Percentiles rank a stretch among this genome's conserved stretches.
phyloP scores from a whole-genome alignment of 2,329 filamentous ascomycete species.

The Rhynchosporium agropyri region DNA sequence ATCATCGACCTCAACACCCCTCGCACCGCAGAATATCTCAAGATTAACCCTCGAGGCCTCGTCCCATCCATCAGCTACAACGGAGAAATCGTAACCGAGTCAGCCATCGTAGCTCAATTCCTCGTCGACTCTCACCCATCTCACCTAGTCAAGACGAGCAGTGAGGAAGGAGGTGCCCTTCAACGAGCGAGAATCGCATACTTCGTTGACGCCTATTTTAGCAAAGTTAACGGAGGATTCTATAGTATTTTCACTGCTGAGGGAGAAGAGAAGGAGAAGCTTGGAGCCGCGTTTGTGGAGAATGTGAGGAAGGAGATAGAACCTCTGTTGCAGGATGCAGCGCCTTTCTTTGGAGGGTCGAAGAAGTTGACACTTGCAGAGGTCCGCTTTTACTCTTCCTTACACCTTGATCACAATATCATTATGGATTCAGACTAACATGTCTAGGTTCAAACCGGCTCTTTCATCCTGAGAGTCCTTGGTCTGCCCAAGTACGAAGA shows the following conservation, averaged over 20 bases:
- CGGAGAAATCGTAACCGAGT: slow-evolving; percentile 71
- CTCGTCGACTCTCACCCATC: slow-evolving; percentile 69
- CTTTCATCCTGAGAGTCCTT: slow-evolving; percentile 66
- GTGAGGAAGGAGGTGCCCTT: slow-evolving; percentile 57
- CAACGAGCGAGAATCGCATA: slow-evolving; percentile 67
- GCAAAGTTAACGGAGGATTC: slow-evolving; percentile 58
- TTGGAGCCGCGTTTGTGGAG: slow-evolving; percentile 55
- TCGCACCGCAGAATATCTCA: slow-evolving; percentile 72
- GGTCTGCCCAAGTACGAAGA: slow-evolving; percentile 51
- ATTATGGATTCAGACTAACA: slow-evolving; percentile 20
- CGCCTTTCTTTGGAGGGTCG: slow-evolving; percentile 66
- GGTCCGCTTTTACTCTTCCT: slow-evolving; percentile 50
- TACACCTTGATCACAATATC: neutral
- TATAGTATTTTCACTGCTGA: slow-evolving; percentile 50
- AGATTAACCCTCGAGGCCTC: slow-evolving; percentile 77
- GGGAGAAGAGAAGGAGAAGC: slow-evolving; percentile 52
- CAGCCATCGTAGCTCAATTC: slow-evolving; percentile 72
- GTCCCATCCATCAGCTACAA: slow-evolving; percentile 72
- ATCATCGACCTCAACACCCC: slow-evolving; percentile 72
- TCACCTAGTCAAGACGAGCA: slow-evolving; percentile 61
- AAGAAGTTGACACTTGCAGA: slow-evolving; percentile 72
- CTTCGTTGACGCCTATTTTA: slow-evolving; percentile 71
- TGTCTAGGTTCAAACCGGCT: slow-evolving; percentile 60
- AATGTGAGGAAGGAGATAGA: slow-evolving; percentile 71
- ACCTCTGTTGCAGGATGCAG: slow-evolving; percentile 60